Percentiles rank a stretch among this genome's conserved stretches.
These are phyloP conservation scores for Lunularia cruciata DNA, from an alignment of 225 moss, liverwort and hornwort genomes.

Conservation along the genomic window DNA sequence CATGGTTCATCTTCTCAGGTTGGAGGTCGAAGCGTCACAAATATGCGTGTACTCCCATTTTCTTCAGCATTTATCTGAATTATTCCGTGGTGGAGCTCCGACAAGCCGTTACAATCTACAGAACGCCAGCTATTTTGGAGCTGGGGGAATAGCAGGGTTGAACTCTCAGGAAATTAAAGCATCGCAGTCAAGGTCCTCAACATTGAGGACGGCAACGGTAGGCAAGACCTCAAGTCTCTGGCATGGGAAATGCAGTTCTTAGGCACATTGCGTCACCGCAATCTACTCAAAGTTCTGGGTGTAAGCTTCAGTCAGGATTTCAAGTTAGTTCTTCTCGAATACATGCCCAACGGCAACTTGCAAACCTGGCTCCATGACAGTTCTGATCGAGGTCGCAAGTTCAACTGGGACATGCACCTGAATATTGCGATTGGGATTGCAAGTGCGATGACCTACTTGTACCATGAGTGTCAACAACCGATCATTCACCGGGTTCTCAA, in stretches of 20 bases:
- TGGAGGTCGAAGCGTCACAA: background rate
- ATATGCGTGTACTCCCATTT: no score
- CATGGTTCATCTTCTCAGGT: background rate
- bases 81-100: background rate
- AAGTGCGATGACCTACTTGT: background rate
- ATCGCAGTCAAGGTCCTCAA: background rate
- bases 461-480: constrained; percentile 23
- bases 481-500: constrained; percentile 64
- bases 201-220: background rate
- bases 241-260: background rate
- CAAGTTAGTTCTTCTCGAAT: background rate
- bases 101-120: background rate
- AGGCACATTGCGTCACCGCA: background rate
- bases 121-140: background rate
- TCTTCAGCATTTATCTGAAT: background rate
- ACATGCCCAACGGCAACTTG: constrained; percentile 11
- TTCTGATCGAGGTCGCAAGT: no score
- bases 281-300: background rate
- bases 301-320: background rate
- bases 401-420: background rate
- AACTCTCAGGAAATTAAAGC: background rate
- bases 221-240: background rate
- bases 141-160: background rate
- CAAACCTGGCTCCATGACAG: background rate
- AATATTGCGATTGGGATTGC: background rate